Evolutionary conservation across 179 eudicot species (phyloP).

Genomic region (Pouteria campechiana): DNA sequence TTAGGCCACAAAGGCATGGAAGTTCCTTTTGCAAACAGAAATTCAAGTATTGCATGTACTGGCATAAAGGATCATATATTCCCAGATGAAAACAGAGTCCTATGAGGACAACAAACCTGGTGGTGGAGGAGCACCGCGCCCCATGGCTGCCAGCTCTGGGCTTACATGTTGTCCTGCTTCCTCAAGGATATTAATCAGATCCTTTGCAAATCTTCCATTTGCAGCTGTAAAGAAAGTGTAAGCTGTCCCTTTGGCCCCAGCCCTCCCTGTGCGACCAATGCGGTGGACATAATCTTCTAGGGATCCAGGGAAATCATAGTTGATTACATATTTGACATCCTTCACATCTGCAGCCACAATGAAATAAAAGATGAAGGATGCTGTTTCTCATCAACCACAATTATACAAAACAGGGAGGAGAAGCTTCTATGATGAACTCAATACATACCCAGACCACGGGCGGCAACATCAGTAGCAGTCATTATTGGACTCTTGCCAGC

Average conservation of each 20-base stretch:
- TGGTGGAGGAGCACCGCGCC: conserved; percentile 56
- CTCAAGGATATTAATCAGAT: conserved; percentile 70
- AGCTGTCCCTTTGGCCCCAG: conserved; percentile 88
- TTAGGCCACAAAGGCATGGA: too few species aligned
- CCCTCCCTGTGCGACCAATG: conserved; percentile 90
- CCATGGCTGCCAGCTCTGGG: conserved; percentile 68
- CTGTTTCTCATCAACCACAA: too few species aligned
- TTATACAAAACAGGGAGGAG: too few species aligned
- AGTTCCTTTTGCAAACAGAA: too few species aligned
- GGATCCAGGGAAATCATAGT: conserved; percentile 80
- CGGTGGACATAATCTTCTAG: conserved; percentile 90
- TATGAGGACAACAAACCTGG: conserved; percentile 22
- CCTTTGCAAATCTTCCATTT: conserved; percentile 78
- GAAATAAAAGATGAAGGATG: background rate
- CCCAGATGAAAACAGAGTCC: background rate
- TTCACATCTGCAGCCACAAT: conserved; percentile 58
- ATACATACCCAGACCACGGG: conserved; percentile 68
- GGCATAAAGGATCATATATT: too few species aligned
- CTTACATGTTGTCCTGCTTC: conserved; percentile 89
- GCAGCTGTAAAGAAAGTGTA: conserved; percentile 82
- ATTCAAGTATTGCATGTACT: too few species aligned
- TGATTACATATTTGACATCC: conserved; percentile 84
- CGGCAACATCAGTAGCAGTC: conserved; percentile 95
- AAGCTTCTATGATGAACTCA: too few species aligned
- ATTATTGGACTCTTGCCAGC: conserved; percentile 85